These are phyloP conservation scores for Orbilia oligospora DNA, from an alignment of 2,329 filamentous ascomycete species.

Conservation along the genomic window DNA sequence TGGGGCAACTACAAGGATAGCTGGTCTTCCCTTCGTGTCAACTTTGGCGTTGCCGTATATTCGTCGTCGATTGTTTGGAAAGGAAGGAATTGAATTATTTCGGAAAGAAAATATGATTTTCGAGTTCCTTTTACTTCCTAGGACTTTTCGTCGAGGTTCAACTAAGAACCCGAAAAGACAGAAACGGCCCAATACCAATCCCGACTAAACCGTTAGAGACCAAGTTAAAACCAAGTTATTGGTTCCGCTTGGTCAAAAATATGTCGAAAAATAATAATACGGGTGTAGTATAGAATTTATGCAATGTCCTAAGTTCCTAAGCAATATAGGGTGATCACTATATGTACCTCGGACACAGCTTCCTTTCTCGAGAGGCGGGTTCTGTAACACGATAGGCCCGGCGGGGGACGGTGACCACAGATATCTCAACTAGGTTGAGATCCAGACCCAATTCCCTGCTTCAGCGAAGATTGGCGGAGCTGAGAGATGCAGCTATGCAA, in stretches of 20 bases:
- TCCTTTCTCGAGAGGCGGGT: conserved; percentile 48
- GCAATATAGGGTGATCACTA: conserved; percentile 40
- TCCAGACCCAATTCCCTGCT: conserved; percentile 38
- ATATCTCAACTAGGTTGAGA: conserved; percentile 37
- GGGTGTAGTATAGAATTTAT: conserved; percentile 45
- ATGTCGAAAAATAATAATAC: conserved; percentile 26
- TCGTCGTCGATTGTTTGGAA: conserved; percentile 20
- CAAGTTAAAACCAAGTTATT: conserved; percentile 49
- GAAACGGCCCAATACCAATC: conserved; percentile 14
- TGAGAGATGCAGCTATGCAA: conserved; percentile 34
- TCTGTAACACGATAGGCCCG: conserved; percentile 33
- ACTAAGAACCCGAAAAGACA: conserved; percentile 34
- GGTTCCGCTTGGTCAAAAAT: conserved; percentile 35
- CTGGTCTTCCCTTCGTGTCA: conserved; percentile 38
- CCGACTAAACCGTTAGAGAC: conserved; percentile 35
- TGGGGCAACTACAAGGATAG: conserved; percentile 33
- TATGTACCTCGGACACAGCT: conserved; percentile 44
- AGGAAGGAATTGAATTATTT: conserved; percentile 26
- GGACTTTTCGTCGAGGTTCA: conserved; percentile 34
- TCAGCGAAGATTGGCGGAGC: conserved; percentile 49
- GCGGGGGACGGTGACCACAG: conserved; percentile 49
- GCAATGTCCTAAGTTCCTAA: conserved; percentile 41
- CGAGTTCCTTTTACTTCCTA: conserved; percentile 10
- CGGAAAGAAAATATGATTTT: conserved; percentile 31
- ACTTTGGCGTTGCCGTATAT: conserved; percentile 34